Percentiles rank a stretch among this genome's conserved stretches.
These are phyloP conservation scores for Vitis rupestris DNA, from an alignment of 164 flowering plant genomes.

Conservation along the genomic window DNA sequence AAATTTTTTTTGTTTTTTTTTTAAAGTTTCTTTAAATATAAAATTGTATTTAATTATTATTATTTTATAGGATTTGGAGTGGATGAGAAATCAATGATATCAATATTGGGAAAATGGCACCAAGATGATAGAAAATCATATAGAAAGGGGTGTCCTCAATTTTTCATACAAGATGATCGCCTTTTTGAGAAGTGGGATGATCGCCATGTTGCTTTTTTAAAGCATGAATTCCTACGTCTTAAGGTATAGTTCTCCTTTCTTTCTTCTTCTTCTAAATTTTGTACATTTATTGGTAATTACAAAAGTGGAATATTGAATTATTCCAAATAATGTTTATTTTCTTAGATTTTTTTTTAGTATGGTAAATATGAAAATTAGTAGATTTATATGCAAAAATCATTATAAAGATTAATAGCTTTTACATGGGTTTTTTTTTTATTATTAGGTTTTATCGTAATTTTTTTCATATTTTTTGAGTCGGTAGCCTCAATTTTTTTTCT, in stretches of 20 bases:
- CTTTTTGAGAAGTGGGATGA: conserved; percentile 62
- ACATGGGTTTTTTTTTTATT: too few species aligned
- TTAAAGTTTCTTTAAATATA: not conserved
- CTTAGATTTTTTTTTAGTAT: too few species aligned
- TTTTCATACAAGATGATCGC: conserved; percentile 60
- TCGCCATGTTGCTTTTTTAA: conserved; percentile 33
- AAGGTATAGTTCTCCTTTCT: conserved; percentile 37
- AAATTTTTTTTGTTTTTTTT: not conserved
- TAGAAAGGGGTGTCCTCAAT: conserved; percentile 41
- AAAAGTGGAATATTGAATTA: too few species aligned
- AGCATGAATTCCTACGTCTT: conserved; percentile 66
- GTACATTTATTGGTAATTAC: not conserved
- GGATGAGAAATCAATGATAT: conserved; percentile 61
- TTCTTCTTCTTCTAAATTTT: not conserved
- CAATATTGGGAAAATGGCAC: conserved; percentile 53
- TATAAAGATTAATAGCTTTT: too few species aligned
- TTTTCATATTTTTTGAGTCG: too few species aligned
- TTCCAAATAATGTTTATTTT: too few species aligned
- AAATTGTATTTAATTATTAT: not conserved
- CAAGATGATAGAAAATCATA: conserved; percentile 48
- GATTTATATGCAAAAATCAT: too few species aligned
- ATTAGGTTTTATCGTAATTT: too few species aligned
- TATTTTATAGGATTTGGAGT: conserved; percentile 67
- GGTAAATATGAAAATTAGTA: too few species aligned
- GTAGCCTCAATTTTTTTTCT: too few species aligned